These are phyloP conservation scores for Xylaria nigripes DNA, from an alignment of 495 filamentous ascomycete species.

Conservation along the genomic window DNA sequence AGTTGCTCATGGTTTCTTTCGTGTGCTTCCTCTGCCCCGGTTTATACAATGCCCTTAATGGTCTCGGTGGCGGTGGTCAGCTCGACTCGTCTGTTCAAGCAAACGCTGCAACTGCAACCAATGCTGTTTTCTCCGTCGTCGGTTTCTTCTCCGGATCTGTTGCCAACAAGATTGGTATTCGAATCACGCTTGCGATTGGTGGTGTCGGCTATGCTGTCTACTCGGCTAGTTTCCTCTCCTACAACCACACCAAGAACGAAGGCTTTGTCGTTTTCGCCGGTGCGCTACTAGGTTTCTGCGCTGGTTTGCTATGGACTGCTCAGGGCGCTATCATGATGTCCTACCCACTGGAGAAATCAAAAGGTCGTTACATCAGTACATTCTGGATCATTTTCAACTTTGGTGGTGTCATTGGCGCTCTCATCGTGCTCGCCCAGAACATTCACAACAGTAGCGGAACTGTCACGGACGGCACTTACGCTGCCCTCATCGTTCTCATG, in stretches of 20 bases:
- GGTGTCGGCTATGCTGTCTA: constrained; percentile 86
- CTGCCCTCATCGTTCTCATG: constrained; percentile 87
- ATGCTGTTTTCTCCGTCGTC: constrained; percentile 77
- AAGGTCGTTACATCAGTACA: constrained; percentile 80
- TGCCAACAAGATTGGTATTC: constrained; percentile 68
- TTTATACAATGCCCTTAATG: constrained; percentile 71
- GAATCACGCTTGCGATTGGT: constrained; percentile 64
- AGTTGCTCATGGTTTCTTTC: constrained; percentile 67
- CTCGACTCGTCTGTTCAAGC: constrained; percentile 54
- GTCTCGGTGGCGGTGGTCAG: constrained; percentile 69
- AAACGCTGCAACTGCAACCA: constrained; percentile 47
- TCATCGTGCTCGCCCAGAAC: constrained; percentile 78
- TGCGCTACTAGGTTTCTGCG: constrained; percentile 67
- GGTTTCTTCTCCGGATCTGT: constrained; percentile 82
- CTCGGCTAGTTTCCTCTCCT: constrained; percentile 66
- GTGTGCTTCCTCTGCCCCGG: constrained; percentile 89
- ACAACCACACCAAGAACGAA: constrained; percentile 68
- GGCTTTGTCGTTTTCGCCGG: constrained; percentile 75
- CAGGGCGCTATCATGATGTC: constrained; percentile 96
- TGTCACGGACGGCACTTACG: constrained; percentile 80
- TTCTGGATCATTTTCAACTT: constrained; percentile 97
- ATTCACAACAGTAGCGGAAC: constrained; percentile 51
- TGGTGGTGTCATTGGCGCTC: constrained; percentile 80
- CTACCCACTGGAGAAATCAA: constrained; percentile 72
- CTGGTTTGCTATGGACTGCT: constrained; percentile 81